A percentile compares a stretch with the other conserved stretches of the same genome.
phyloP scores from a whole-genome alignment of 129 eudicot genomes.

The Kitagawia praeruptora region DNA sequence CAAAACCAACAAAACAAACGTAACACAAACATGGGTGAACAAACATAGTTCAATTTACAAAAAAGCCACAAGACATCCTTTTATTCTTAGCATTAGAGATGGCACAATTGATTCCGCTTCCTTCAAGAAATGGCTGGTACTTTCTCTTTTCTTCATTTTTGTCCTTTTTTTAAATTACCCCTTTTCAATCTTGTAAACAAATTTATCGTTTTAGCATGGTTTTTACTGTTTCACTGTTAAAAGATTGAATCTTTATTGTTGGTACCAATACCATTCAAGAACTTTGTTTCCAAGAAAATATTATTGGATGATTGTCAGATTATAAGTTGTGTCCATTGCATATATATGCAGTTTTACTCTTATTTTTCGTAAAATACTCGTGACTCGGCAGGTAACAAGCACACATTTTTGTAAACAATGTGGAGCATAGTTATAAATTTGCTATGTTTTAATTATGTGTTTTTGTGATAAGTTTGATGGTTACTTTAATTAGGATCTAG shows the following conservation, averaged over 20 bases:
- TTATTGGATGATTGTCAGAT: background rate
- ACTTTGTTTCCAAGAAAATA: too few species aligned
- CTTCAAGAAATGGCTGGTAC: slow-evolving; percentile 13
- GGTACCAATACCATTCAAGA: background rate
- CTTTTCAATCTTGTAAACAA: background rate
- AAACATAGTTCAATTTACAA: background rate
- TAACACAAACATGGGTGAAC: background rate
- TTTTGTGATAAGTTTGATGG: background rate
- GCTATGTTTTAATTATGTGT: background rate
- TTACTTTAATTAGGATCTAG: background rate
- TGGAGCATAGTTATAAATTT: background rate
- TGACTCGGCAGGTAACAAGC: too few species aligned
- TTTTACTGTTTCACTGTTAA: background rate
- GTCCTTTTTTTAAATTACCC: background rate
- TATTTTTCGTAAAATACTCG: background rate
- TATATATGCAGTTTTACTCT: background rate
- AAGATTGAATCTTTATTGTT: background rate
- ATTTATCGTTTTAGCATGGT: background rate
- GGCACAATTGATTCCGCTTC: slow-evolving; percentile 6
- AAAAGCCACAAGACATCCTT: slow-evolving; percentile 12
- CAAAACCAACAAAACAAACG: background rate
- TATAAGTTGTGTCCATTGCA: background rate
- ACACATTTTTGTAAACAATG: background rate
- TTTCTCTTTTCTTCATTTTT: background rate
- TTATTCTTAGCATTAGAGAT: slow-evolving; percentile 11